Conservation (phyloP, 306 rosid species). For the Glycine latifolia region DNA sequence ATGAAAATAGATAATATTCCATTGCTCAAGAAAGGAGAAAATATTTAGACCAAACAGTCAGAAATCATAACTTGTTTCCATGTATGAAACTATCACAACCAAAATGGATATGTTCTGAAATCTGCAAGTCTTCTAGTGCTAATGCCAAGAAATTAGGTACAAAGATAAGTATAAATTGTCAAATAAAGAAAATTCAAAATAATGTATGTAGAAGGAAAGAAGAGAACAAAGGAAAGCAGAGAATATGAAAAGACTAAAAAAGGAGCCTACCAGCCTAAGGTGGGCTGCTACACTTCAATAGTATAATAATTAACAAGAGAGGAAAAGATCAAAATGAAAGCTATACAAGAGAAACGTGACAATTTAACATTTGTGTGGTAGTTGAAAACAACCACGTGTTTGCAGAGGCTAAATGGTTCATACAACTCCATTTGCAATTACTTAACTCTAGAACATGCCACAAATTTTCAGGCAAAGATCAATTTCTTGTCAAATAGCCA, state of each 20-base stretch:
- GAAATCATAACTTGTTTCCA: neutral
- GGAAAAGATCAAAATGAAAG: slow-evolving; percentile 8
- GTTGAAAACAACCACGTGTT: neutral
- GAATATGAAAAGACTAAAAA: neutral
- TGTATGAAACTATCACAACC: slow-evolving; percentile 12
- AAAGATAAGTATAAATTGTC: neutral
- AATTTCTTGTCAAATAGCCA: slow-evolving; percentile 8
- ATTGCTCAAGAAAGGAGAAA: slow-evolving; percentile 6
- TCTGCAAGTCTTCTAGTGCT: slow-evolving; percentile 10
- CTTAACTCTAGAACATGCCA: slow-evolving; percentile 25
- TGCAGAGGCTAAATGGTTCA: neutral
- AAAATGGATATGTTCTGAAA: slow-evolving; percentile 20
- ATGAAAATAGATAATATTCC: neutral
- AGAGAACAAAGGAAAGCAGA: slow-evolving; percentile 18
- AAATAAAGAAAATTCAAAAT: slow-evolving; percentile 25
- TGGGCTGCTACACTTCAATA: neutral
- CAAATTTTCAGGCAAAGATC: slow-evolving; percentile 13
- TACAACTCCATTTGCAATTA: slow-evolving; percentile 3
- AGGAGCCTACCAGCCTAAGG: no score
- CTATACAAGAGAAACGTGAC: neutral
- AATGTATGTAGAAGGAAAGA: slow-evolving; percentile 2
- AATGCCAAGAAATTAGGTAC: slow-evolving; percentile 20
- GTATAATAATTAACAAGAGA: slow-evolving; percentile 23
- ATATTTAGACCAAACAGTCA: slow-evolving; percentile 4
- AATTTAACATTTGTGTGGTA: neutral